Conservation (phyloP, 495 filamentous ascomycete species). For the Penicillium canescens region DNA sequence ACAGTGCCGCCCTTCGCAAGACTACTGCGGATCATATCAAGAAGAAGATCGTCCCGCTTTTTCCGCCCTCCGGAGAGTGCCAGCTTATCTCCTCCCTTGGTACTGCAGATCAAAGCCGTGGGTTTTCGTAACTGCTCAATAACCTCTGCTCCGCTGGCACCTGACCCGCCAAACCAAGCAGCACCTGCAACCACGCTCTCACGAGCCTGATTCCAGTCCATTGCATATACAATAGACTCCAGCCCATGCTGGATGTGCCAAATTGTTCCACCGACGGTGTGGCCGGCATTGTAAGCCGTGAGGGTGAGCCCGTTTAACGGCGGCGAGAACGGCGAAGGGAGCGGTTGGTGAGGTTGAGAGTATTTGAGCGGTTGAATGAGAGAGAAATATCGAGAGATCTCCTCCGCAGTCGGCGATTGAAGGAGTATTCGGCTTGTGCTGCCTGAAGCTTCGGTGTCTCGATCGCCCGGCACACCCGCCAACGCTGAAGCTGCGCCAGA, state of each 20-base stretch:
- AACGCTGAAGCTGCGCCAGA: slow-evolving; percentile 52
- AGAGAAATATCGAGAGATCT: slow-evolving; percentile 89
- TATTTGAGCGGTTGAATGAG: slow-evolving; percentile 95
- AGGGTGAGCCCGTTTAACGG: slow-evolving; percentile 90
- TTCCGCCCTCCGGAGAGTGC: slow-evolving; percentile 68
- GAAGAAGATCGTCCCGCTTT: slow-evolving; percentile 79
- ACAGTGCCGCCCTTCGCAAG: slow-evolving; percentile 86
- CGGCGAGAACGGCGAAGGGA: slow-evolving; percentile 82
- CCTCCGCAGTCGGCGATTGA: slow-evolving; percentile 77
- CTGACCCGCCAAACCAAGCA: slow-evolving; percentile 84
- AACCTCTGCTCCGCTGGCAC: slow-evolving; percentile 80
- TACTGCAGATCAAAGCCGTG: slow-evolving; percentile 89
- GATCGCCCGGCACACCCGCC: slow-evolving; percentile 25
- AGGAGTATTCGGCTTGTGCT: slow-evolving; percentile 61
- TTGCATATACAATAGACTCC: slow-evolving; percentile 95
- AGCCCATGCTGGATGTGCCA: slow-evolving; percentile 98
- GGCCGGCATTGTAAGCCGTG: slow-evolving; percentile 94
- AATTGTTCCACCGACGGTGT: slow-evolving; percentile 94
- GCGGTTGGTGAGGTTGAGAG: slow-evolving; percentile 89
- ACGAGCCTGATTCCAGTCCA: slow-evolving; percentile 94
- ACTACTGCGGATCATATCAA: slow-evolving; percentile 76
- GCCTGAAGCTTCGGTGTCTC: slow-evolving; percentile 23
- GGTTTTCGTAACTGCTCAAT: slow-evolving; percentile 92
- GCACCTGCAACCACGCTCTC: slow-evolving; percentile 94
- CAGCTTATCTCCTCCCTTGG: slow-evolving; percentile 73